Conservation (phyloP, 306 rosid genomes). For the Vigna nakashimae region DNA sequence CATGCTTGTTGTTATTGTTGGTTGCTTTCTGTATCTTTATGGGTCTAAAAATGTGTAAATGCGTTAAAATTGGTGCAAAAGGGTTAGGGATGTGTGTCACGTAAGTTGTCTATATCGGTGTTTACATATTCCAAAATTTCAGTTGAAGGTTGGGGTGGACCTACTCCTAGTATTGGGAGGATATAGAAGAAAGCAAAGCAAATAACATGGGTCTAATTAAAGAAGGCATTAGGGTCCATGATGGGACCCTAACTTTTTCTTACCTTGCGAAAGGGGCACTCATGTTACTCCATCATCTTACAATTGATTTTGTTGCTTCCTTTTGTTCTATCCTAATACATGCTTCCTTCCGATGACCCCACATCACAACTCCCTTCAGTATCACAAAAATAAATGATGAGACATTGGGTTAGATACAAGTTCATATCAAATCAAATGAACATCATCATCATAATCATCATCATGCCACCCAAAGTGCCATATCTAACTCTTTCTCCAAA, state of each 20-base stretch:
- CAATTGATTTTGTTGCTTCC: conserved; percentile 69
- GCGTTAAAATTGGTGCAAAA: conserved; percentile 43
- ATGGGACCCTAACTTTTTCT: conserved; percentile 64
- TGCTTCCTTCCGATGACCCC: conserved; percentile 49
- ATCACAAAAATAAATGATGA: conserved; percentile 38
- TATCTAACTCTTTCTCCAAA: conserved; percentile 25
- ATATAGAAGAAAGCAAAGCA: conserved; percentile 49
- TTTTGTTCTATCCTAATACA: conserved; percentile 51
- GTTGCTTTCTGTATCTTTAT: conserved; percentile 37
- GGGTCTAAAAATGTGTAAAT: conserved; percentile 38
- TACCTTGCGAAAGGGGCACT: conserved; percentile 71
- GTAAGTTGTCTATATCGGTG: conserved; percentile 51
- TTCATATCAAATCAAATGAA: conserved; percentile 27
- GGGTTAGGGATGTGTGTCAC: conserved; percentile 51
- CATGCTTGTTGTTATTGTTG: conserved; percentile 43
- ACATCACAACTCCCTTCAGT: conserved; percentile 51
- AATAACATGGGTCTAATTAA: conserved; percentile 60
- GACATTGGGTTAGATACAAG: conserved; percentile 47
- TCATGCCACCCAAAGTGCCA: conserved; percentile 47
- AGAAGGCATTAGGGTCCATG: conserved; percentile 56
- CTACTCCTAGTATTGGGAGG: conserved; percentile 42
- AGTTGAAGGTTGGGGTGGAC: conserved; percentile 47
- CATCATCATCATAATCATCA: neutral
- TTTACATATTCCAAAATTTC: conserved; percentile 60
- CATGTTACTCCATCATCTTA: conserved; percentile 57